A percentile compares a stretch with the other conserved stretches of the same genome.
Evolutionary conservation across 805 yeast species (phyloP).

Genomic region (Kodamaea neixiangensis): DNA sequence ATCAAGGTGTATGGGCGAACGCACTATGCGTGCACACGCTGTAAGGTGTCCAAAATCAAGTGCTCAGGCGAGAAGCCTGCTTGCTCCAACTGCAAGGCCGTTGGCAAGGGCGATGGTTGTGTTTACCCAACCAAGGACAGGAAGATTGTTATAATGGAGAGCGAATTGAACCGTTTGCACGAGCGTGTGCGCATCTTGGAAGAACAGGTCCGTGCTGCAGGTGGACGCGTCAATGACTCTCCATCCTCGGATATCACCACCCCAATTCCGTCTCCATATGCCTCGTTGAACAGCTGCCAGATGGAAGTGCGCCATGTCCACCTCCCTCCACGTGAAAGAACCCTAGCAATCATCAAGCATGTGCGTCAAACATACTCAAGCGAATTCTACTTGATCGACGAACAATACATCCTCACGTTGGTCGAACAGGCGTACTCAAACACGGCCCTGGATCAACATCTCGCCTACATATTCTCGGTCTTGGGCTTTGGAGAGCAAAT

Average conservation of each 20-base stretch:
- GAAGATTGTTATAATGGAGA: slow-evolving; percentile 45
- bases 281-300: background rate
- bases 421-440: slow-evolving; percentile 6
- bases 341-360: slow-evolving; percentile 3
- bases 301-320: background rate
- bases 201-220: slow-evolving; percentile 4
- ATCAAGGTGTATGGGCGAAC: slow-evolving; percentile 43
- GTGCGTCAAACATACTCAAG: slow-evolving; percentile 26
- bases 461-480: slow-evolving; percentile 30
- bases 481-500: slow-evolving; percentile 44
- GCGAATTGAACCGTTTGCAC: slow-evolving; percentile 38
- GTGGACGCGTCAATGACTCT: background rate
- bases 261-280: background rate
- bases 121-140: slow-evolving; percentile 40
- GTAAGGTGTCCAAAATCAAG: slow-evolving; percentile 41
- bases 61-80: slow-evolving; percentile 46
- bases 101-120: slow-evolving; percentile 33
- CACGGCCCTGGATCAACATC: slow-evolving; percentile 22
- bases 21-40: slow-evolving; percentile 46
- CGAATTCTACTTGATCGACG: slow-evolving; percentile 38
- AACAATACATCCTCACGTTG: slow-evolving; percentile 8
- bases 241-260: background rate
- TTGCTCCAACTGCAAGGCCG: slow-evolving; percentile 40
- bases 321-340: slow-evolving; percentile 2
- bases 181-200: slow-evolving; percentile 34